Base-by-base conservation (phyloP, 2,329 filamentous ascomycete species). In the Madurella mycetomatis region DNA sequence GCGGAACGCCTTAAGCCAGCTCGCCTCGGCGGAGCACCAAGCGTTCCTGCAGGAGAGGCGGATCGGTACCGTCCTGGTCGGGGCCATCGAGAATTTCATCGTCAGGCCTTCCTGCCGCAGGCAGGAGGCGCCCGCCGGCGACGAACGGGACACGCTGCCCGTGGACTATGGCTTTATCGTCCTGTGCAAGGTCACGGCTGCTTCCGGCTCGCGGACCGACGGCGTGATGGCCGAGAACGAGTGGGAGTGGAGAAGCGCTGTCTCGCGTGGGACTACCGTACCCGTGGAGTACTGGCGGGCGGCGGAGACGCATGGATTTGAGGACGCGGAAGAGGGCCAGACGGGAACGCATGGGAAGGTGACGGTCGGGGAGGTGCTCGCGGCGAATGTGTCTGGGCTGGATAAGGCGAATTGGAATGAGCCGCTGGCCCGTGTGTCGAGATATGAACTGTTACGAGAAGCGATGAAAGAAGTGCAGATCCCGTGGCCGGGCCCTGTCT, bases 391-490 rank as follows among this genome's bases (percentile, higher is more conserved):
- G 11, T 11, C 16, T 41, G 58, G 43, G 16, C 1, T 60, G 45
- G 55, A 60, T 13, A 51, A 52, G 19, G 55, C 49, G 11, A 30
- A 62, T n/a, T 62, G 60, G 60, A 52, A 60, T 37, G 3, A 41
- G 44, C 16, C 18, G 25, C 31, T 50, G 42, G 54, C 45, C 7
- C 48, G 42, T 2, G 43, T 31, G 50, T 60, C 55, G 49, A 51
- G 58, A 34, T 60, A 62, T 46, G 47, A 49, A 3, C 31, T 62
- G 45, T 16, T 62, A 17, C 16, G 2, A 25, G 56, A 55, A 30
- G 46, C 54, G 17, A 49, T 60, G 50, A 34, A 51, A 12, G 31
- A 25, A 37, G 31, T 60, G 44, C 30, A 47, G 12, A 47, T 57
- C 17, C 59, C 59, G 9, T 61, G 55, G 55, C 53, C 37, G 32